Percentiles rank a stretch among this genome's conserved stretches.
Evolutionary conservation across 148 eudicot species (phyloP).

Genomic region (Selenicereus undatus): DNA sequence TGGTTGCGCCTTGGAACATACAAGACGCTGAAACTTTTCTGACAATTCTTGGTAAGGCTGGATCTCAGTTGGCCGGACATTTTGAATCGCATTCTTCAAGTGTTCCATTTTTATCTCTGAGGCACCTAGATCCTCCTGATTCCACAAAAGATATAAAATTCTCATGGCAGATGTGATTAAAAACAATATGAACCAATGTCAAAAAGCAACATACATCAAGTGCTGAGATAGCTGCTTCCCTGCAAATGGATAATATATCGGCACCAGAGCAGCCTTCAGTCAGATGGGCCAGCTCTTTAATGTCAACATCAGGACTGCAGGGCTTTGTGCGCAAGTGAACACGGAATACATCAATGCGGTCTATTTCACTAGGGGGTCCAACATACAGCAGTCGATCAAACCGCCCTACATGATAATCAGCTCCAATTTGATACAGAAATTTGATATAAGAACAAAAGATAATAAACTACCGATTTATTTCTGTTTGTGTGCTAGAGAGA

Average conservation of each 20-base stretch:
- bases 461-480: background rate
- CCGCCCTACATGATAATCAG: slow-evolving; percentile 54
- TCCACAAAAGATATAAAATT: slow-evolving; percentile 15
- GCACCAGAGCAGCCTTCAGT: slow-evolving; percentile 92
- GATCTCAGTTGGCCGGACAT: slow-evolving; percentile 64
- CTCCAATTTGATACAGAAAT: slow-evolving; percentile 12
- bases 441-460: background rate
- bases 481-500: background rate
- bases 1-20: slow-evolving; percentile 38
- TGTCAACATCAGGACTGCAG: slow-evolving; percentile 59
- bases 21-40: slow-evolving; percentile 63
- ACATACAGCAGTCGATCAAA: slow-evolving; percentile 83
- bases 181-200: background rate
- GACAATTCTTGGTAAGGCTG: slow-evolving; percentile 60
- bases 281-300: slow-evolving; percentile 53
- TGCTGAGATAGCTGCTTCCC: slow-evolving; percentile 74
- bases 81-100: slow-evolving; percentile 49
- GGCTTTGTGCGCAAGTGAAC: slow-evolving; percentile 70
- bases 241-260: slow-evolving; percentile 76
- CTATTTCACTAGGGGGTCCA: slow-evolving; percentile 76
- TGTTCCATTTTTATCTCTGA: slow-evolving; percentile 76
- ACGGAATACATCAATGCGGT: slow-evolving; percentile 67
- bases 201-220: slow-evolving; percentile 52
- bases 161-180: background rate
- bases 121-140: slow-evolving; percentile 64